Percentiles rank a stretch among this genome's conserved stretches.
These are phyloP conservation scores for Rhodotorula sp. DNA, from an alignment of 1,284 basidiomycete species.

Conservation along the genomic window DNA sequence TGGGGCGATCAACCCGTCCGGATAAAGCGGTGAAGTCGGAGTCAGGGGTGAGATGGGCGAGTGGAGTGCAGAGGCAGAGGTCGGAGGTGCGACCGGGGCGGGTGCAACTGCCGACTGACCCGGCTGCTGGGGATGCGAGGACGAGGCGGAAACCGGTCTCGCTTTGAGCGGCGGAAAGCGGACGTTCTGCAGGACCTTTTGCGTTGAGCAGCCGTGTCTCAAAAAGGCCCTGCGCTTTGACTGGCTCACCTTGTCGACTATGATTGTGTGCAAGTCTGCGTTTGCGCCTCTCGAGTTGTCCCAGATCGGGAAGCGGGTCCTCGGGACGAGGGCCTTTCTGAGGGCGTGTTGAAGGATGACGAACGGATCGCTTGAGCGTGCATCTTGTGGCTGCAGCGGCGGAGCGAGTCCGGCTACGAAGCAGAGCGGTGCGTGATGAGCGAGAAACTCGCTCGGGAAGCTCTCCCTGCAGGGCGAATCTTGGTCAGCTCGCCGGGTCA, in stretches of 20 bases:
- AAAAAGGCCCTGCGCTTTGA: not conserved
- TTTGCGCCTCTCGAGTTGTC: conserved; percentile 46
- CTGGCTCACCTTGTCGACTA: conserved; percentile 69
- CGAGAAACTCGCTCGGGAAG: conserved; percentile 56
- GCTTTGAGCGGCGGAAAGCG: conserved; percentile 83
- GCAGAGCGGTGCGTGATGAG: conserved; percentile 84
- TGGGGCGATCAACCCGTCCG: conserved; percentile 91
- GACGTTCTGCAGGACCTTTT: conserved; percentile 54
- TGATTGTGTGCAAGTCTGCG: conserved; percentile 72
- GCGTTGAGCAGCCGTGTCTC: not conserved
- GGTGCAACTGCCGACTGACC: conserved; percentile 10
- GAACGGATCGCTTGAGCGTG: conserved; percentile 45
- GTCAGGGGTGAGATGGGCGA: conserved; percentile 89
- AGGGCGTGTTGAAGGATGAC: conserved; percentile 61
- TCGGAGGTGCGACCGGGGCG: too few relatives aligned
- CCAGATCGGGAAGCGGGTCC: conserved; percentile 53
- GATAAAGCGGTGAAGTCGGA: conserved; percentile 79
- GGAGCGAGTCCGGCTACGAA: conserved; percentile 79
- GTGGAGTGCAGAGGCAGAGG: conserved; percentile 53
- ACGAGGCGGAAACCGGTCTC: conserved; percentile 53
- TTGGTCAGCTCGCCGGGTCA: not conserved
- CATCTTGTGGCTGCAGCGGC: conserved; percentile 14
- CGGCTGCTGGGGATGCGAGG: conserved; percentile 20
- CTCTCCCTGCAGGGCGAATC: conserved; percentile 31
- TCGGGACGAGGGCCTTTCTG: conserved; percentile 60